Percentiles rank a stretch among this genome's conserved stretches.
These are phyloP conservation scores for Paracamarosporium sp. DNA, from an alignment of 2,329 filamentous ascomycete genomes.

Conservation along the genomic window DNA sequence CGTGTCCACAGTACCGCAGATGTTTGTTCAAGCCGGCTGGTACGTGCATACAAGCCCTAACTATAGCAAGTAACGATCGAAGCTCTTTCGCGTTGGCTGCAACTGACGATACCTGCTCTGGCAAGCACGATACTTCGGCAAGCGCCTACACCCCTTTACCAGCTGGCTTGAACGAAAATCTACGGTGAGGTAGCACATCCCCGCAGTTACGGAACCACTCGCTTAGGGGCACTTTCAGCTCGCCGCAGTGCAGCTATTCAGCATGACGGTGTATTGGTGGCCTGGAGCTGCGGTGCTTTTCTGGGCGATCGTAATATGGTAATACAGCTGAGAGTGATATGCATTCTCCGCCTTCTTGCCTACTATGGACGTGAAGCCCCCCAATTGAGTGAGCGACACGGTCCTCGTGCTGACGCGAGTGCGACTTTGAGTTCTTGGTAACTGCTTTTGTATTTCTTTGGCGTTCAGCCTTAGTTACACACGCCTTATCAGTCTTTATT, in stretches of 20 bases:
- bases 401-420: neutral
- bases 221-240: neutral
- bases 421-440: neutral
- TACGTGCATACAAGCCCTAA: no score
- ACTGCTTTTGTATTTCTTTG: neutral
- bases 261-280: neutral
- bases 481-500: neutral
- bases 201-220: neutral
- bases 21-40: no score
- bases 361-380: neutral
- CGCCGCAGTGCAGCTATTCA: neutral
- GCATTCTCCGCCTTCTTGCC: constrained; percentile 1
- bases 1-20: neutral
- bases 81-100: no score
- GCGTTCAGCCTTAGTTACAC: neutral
- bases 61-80: no score
- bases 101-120: no score
- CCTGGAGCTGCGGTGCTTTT: neutral
- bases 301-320: neutral
- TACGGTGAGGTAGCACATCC: neutral
- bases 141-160: no score
- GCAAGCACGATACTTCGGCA: no score
- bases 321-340: neutral
- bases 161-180: no score
- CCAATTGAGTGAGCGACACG: neutral